Conservation (phyloP, 768 basidiomycete species). For the Neoboletus brunneissimus region DNA sequence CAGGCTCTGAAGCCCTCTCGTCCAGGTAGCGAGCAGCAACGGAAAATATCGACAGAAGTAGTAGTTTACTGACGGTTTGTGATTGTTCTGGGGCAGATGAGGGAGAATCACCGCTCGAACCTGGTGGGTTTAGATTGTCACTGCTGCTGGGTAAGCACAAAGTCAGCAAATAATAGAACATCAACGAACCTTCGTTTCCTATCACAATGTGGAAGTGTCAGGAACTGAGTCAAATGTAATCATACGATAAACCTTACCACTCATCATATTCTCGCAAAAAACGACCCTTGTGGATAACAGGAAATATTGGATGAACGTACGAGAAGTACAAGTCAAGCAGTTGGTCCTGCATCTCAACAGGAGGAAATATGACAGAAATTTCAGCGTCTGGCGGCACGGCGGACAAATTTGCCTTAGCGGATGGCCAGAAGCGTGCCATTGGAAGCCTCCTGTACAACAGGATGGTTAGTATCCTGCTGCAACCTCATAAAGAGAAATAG, state of each 20-base stretch:
- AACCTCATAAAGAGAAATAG: constrained; percentile 9
- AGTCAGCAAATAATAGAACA: not conserved
- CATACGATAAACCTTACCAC: constrained; percentile 37
- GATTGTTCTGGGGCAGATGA: constrained; percentile 43
- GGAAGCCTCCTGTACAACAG: constrained; percentile 54
- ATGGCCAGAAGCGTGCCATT: constrained; percentile 75
- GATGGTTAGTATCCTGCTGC: constrained; percentile 11
- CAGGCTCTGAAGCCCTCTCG: constrained; percentile 41
- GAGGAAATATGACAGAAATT: constrained; percentile 53
- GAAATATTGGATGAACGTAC: constrained; percentile 81
- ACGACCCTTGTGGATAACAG: constrained; percentile 69
- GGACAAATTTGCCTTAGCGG: constrained; percentile 42
- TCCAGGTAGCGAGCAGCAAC: constrained; percentile 73
- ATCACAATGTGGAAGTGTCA: not conserved
- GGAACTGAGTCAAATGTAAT: not conserved
- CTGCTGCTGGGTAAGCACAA: constrained; percentile 25
- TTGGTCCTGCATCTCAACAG: constrained; percentile 58
- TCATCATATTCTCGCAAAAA: constrained; percentile 64
- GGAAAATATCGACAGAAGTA: constrained; percentile 79
- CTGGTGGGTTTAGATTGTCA: constrained; percentile 37
- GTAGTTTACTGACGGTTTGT: constrained; percentile 62
- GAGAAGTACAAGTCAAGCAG: constrained; percentile 77
- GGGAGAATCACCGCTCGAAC: constrained; percentile 10
- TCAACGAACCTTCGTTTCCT: constrained; percentile 30
- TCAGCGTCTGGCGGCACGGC: constrained; percentile 43